phyloP scores from a whole-genome alignment of 176 grass and related monocot genomes.

The Dendrocalamus sinicus region DNA sequence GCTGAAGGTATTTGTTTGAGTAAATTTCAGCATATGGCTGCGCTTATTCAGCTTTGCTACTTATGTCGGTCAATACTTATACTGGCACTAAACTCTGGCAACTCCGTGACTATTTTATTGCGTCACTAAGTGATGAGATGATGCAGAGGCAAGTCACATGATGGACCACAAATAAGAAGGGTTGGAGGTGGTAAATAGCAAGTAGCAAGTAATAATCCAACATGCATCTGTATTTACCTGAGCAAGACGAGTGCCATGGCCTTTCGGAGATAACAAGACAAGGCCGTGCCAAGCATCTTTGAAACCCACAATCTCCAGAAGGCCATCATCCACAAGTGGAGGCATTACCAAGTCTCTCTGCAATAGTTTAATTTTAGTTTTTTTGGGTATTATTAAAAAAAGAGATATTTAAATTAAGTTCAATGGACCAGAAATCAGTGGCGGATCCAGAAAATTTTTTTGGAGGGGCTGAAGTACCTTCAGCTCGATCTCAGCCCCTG shows the following conservation, averaged over 20 bases:
- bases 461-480: no score
- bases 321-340: conserved; percentile 94
- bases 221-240: conserved; percentile 57
- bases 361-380: conserved; percentile 36
- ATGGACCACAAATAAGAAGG: neutral
- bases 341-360: conserved; percentile 84
- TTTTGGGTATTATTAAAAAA: conserved; percentile 9
- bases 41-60: neutral
- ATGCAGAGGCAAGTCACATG: neutral
- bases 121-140: neutral
- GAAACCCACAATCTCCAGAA: conserved; percentile 95
- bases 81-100: neutral
- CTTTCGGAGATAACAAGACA: conserved; percentile 78
- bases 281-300: conserved; percentile 99
- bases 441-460: no score
- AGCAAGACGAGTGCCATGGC: conserved; percentile 93
- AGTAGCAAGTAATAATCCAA: conserved; percentile 13
- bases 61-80: neutral
- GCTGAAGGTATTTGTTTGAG: conserved; percentile 7
- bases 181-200: neutral
- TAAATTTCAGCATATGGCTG: neutral
- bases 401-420: conserved; percentile 9
- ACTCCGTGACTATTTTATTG: neutral
- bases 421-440: conserved; percentile 13
- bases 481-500: no score